These are phyloP conservation scores for Postia placenta DNA, from an alignment of 768 basidiomycete species.

Conservation along the genomic window DNA sequence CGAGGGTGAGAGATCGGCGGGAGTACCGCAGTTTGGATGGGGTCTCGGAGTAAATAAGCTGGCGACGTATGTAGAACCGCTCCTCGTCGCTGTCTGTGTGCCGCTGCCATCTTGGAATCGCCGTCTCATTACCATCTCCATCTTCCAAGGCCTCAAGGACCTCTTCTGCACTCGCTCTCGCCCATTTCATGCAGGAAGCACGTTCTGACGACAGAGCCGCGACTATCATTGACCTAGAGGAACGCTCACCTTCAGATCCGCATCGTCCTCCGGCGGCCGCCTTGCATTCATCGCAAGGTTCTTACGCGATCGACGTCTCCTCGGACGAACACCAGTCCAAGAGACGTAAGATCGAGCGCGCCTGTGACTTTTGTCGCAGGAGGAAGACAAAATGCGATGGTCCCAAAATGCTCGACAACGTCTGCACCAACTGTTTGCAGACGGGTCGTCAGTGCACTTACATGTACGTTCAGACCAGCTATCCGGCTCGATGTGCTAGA, in stretches of 20 bases:
- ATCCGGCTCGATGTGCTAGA: no score
- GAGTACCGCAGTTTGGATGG: no score
- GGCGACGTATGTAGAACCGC: background rate
- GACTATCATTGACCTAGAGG: slow-evolving; percentile 16
- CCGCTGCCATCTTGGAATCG: background rate
- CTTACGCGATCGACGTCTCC: slow-evolving; percentile 16
- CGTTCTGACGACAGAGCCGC: slow-evolving; percentile 10
- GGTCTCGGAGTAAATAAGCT: background rate
- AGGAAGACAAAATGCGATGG: slow-evolving; percentile 30
- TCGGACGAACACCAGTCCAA: slow-evolving; percentile 18
- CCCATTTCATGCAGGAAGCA: slow-evolving; percentile 9
- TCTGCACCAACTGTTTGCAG: slow-evolving; percentile 32
- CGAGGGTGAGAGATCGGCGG: background rate
- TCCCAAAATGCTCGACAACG: slow-evolving; percentile 25
- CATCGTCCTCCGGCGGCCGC: slow-evolving; percentile 11
- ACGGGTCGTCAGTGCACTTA: slow-evolving; percentile 29
- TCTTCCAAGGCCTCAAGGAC: no score
- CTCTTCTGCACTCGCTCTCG: no score
- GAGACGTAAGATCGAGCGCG: slow-evolving; percentile 28
- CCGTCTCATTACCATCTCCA: background rate
- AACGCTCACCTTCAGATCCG: slow-evolving; percentile 13
- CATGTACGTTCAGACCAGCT: slow-evolving; percentile 25
- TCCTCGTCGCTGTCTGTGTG: background rate
- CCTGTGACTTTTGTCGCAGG: slow-evolving; percentile 29
- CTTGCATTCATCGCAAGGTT: slow-evolving; percentile 11